Percentiles rank a stretch among this genome's conserved stretches.
phyloP scores from a whole-genome alignment of 257 asterid species.

The Echium plantagineum region DNA sequence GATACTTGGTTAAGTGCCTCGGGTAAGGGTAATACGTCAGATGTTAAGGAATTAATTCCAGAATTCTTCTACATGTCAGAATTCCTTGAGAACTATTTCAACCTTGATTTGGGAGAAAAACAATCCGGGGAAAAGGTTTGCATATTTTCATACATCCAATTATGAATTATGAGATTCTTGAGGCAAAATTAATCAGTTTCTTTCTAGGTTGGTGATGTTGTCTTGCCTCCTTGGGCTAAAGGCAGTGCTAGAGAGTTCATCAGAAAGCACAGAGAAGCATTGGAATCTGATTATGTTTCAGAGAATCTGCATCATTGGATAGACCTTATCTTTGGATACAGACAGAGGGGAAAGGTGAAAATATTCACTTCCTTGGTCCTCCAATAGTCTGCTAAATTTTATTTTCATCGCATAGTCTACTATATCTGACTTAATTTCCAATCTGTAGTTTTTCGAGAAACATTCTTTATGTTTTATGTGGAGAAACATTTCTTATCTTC shows the following conservation, averaged over 20 bases:
- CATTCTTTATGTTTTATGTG: neutral
- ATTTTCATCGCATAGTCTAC: too few species aligned
- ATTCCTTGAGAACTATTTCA: slow-evolving; percentile 71
- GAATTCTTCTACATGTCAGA: slow-evolving; percentile 97
- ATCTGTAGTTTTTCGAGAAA: too few species aligned
- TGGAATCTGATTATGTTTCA: slow-evolving; percentile 94
- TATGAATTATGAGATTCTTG: neutral
- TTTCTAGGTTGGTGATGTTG: slow-evolving; percentile 79
- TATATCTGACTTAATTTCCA: too few species aligned
- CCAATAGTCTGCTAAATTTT: neutral
- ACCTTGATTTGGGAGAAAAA: slow-evolving; percentile 97
- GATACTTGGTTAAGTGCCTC: slow-evolving; percentile 99
- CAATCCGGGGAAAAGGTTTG: slow-evolving; percentile 99
- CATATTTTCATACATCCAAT: slow-evolving; percentile 3
- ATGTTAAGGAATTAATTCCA: slow-evolving; percentile 95
- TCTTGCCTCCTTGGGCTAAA: slow-evolving; percentile 93
- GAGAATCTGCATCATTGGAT: slow-evolving; percentile 98
- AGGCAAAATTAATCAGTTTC: slow-evolving; percentile 7
- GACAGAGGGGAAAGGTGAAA: slow-evolving; percentile 95
- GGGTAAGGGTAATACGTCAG: slow-evolving; percentile 96
- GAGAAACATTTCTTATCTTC: neutral
- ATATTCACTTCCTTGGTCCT: neutral
- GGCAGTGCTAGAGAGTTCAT: slow-evolving; percentile 91
- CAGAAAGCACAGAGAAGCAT: slow-evolving; percentile 86
- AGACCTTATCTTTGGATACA: slow-evolving; percentile 92